phyloP scores from a whole-genome alignment of 2,329 filamentous ascomycete species.

The Colletotrichum somersetense region DNA sequence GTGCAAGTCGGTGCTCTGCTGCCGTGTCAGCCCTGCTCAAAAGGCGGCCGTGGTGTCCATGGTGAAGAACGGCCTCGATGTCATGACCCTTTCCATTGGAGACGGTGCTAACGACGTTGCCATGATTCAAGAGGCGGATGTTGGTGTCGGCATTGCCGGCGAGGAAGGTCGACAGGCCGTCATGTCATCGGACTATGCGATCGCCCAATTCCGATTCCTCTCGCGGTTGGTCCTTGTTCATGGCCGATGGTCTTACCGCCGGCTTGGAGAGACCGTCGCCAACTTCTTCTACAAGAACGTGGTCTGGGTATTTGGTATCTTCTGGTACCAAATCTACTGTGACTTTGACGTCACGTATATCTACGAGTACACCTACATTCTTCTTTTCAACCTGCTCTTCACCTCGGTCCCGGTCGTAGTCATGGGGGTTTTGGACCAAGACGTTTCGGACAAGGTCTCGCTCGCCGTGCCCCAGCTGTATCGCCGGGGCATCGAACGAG shows the following conservation, averaged over 20 bases:
- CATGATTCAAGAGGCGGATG: constrained; percentile 97
- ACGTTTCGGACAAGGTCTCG: constrained; percentile 94
- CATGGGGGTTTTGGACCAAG: constrained; percentile 97
- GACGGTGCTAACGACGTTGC: constrained; percentile 97
- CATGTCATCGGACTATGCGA: constrained; percentile 97
- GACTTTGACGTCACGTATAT: constrained; percentile 97
- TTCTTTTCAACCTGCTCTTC: constrained; percentile 96
- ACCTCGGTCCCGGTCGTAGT: constrained; percentile 95
- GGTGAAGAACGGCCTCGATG: constrained; percentile 94
- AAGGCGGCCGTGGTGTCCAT: constrained; percentile 97
- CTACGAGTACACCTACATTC: constrained; percentile 97
- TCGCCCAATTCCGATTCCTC: constrained; percentile 92
- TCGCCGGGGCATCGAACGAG: constrained; percentile 91
- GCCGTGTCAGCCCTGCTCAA: constrained; percentile 94
- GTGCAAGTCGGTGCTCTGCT: constrained; percentile 96
- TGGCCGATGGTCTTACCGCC: constrained; percentile 95
- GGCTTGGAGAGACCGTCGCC: constrained; percentile 91
- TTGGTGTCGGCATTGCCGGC: constrained; percentile 96
- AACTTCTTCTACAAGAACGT: constrained; percentile 99
- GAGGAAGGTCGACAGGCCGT: constrained; percentile 92
- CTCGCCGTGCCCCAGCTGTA: constrained; percentile 96
- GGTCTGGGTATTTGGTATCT: constrained; percentile 95
- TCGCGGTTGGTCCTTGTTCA: constrained; percentile 89
- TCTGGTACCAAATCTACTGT: constrained; percentile 97
- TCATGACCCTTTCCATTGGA: constrained; percentile 94